Conservation (phyloP, 441 rosid species). For the Aquilaria agallochum region DNA sequence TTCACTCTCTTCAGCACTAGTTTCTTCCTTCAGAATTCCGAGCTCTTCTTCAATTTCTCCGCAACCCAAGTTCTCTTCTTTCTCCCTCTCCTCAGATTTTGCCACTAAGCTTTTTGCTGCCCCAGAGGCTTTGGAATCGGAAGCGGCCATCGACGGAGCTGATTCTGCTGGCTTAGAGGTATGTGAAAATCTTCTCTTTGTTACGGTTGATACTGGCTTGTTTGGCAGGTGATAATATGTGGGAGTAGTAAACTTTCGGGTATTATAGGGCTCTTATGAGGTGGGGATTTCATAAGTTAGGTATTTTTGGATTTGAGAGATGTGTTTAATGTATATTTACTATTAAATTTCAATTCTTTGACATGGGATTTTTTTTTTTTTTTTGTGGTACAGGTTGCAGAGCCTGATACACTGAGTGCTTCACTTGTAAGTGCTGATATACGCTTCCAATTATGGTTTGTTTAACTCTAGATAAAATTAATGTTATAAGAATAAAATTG, state of each 20-base stretch:
- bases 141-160: constrained; percentile 35
- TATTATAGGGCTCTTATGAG: constrained; percentile 4
- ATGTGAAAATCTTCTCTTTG: neutral
- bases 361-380: constrained; percentile 7
- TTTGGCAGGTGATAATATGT: constrained; percentile 16
- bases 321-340: neutral
- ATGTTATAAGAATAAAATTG: no score
- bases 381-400: constrained; percentile 26
- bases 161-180: constrained; percentile 29
- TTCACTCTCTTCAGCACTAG: constrained; percentile 42
- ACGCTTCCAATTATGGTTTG: no score
- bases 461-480: no score
- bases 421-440: constrained; percentile 34
- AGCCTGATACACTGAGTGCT: constrained; percentile 39
- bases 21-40: constrained; percentile 39
- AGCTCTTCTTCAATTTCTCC: constrained; percentile 30
- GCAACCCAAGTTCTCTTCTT: constrained; percentile 30
- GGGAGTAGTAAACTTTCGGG: neutral
- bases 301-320: neutral
- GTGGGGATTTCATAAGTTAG: neutral
- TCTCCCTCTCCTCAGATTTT: constrained; percentile 27
- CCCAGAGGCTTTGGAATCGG: constrained; percentile 49
- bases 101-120: constrained; percentile 46
- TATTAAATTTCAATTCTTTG: neutral
- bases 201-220: neutral